Conservation (phyloP, 768 basidiomycete genomes). For the Trametes sanguinea region DNA sequence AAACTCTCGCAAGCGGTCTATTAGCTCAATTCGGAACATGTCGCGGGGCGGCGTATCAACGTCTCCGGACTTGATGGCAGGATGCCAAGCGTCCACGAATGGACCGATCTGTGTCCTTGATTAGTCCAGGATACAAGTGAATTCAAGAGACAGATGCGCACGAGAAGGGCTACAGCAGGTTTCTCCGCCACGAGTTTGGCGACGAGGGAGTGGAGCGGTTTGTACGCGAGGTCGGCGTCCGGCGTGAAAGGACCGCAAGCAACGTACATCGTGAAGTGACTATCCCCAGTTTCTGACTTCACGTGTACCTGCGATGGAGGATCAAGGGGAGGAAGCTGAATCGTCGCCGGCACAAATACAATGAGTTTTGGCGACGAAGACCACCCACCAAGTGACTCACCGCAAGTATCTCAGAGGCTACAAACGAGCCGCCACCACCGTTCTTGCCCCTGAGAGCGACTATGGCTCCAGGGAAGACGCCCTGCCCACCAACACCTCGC, state of each 20-base stretch:
- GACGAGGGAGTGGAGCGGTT: constrained; percentile 66
- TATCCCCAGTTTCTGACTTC: constrained; percentile 44
- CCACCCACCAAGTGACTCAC: constrained; percentile 47
- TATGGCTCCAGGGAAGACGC: constrained; percentile 88
- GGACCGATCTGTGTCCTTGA: constrained; percentile 71
- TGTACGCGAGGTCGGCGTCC: constrained; percentile 76
- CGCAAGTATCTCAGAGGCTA: constrained; percentile 76
- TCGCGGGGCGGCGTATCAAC: constrained; percentile 60
- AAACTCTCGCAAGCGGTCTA: constrained; percentile 55
- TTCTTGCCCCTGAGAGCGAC: constrained; percentile 87
- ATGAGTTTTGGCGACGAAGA: background rate
- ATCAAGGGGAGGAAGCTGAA: constrained; percentile 38
- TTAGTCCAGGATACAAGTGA: background rate
- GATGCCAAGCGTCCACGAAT: constrained; percentile 81
- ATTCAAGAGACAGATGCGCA: constrained; percentile 31
- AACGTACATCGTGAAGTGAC: constrained; percentile 64
- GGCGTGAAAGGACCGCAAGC: constrained; percentile 87
- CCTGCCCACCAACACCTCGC: constrained; percentile 63
- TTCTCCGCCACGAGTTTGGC: constrained; percentile 60
- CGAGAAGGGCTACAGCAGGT: constrained; percentile 80
- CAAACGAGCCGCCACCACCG: constrained; percentile 86
- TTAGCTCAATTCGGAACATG: constrained; percentile 70
- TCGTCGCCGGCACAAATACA: background rate
- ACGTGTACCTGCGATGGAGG: constrained; percentile 33
- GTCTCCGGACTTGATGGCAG: constrained; percentile 74